These are phyloP conservation scores for Tuctoria greenei DNA, from an alignment of 176 grass and related monocot species.

Conservation along the genomic window DNA sequence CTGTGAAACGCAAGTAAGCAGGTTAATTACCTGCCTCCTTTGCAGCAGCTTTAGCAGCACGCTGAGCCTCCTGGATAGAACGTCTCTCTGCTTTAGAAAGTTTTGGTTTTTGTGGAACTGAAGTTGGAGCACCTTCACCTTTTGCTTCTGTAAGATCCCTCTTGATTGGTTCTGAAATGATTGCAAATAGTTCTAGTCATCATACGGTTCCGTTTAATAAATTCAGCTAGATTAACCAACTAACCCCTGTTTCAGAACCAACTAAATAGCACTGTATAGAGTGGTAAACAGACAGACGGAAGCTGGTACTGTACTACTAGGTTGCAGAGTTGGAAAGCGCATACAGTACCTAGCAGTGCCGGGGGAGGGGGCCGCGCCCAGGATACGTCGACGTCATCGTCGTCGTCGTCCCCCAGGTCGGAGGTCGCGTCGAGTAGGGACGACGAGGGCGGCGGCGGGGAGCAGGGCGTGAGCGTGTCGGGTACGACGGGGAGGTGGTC, in stretches of 20 bases:
- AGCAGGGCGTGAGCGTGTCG: slow-evolving; percentile 8
- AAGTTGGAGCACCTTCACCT: slow-evolving; percentile 14
- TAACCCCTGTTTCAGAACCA: neutral
- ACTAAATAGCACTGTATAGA: neutral
- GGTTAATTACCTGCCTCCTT: slow-evolving; percentile 51
- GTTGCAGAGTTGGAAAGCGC: neutral
- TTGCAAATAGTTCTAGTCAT: neutral
- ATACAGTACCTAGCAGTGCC: slow-evolving; percentile 3
- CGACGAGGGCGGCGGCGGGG: slow-evolving; percentile 12
- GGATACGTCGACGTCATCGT: slow-evolving; percentile 29
- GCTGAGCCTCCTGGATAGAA: slow-evolving; percentile 52
- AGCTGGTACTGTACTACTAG: neutral
- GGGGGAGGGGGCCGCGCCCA: slow-evolving; percentile 24
- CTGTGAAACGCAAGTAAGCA: slow-evolving; percentile 10
- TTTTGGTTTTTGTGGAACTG: slow-evolving; percentile 63
- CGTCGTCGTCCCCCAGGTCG: slow-evolving; percentile 27
- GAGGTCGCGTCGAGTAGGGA: slow-evolving; percentile 4
- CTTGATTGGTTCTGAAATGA: slow-evolving; percentile 64
- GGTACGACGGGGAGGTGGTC: neutral
- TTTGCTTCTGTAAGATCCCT: slow-evolving; percentile 31
- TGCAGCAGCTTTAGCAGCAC: slow-evolving; percentile 57
- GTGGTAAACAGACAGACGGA: neutral
- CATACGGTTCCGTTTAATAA: too few relatives aligned
- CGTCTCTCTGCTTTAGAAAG: slow-evolving; percentile 55
- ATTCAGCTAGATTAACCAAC: neutral